A percentile compares a stretch with the other conserved stretches of the same genome.
phyloP scores from a whole-genome alignment of 495 filamentous ascomycete genomes.

The Chlorociboria aeruginascens region DNA sequence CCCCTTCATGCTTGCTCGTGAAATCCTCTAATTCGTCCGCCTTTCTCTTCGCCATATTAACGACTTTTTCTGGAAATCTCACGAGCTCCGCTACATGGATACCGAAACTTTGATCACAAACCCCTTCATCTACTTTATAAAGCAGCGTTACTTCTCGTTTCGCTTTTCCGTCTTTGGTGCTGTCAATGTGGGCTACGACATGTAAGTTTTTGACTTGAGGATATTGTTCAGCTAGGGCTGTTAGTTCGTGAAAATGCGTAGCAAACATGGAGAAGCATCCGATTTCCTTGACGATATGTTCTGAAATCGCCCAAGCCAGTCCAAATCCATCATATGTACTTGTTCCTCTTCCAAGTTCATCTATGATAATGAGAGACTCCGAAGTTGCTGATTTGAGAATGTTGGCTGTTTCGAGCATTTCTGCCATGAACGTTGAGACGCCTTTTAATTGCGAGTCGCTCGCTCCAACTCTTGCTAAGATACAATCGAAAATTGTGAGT shows the following conservation, averaged over 20 bases:
- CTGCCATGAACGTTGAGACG: constrained; percentile 98
- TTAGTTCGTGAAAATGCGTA: constrained; percentile 97
- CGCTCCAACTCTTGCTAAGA: constrained; percentile 91
- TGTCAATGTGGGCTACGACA: constrained; percentile 84
- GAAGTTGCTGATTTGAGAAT: constrained; percentile 94
- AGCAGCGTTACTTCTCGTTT: constrained; percentile 86
- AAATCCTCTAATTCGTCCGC: constrained; percentile 98
- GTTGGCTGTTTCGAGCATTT: constrained; percentile 98
- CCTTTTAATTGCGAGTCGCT: constrained; percentile 95
- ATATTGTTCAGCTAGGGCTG: constrained; percentile 73
- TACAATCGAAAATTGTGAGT: constrained; percentile 93
- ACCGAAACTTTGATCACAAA: constrained; percentile 95
- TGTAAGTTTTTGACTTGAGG: constrained; percentile 86
- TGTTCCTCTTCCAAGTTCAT: constrained; percentile 95
- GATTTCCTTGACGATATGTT: constrained; percentile 93
- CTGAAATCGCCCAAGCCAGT: constrained; percentile 95
- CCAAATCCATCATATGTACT: constrained; percentile 99
- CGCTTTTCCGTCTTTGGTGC: constrained; percentile 20
- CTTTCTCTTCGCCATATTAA: constrained; percentile 97
- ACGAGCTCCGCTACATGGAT: constrained; percentile 98
- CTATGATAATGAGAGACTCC: constrained; percentile 93
- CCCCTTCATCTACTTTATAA: constrained; percentile 89
- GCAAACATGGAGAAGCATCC: constrained; percentile 89
- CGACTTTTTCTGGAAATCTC: constrained; percentile 93
- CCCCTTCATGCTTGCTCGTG: constrained; percentile 55